Evolutionary conservation across 495 filamentous ascomycete genomes (phyloP), one percentile per base, ranked within the genome.

Genomic region (Penicillium taxi): DNA sequence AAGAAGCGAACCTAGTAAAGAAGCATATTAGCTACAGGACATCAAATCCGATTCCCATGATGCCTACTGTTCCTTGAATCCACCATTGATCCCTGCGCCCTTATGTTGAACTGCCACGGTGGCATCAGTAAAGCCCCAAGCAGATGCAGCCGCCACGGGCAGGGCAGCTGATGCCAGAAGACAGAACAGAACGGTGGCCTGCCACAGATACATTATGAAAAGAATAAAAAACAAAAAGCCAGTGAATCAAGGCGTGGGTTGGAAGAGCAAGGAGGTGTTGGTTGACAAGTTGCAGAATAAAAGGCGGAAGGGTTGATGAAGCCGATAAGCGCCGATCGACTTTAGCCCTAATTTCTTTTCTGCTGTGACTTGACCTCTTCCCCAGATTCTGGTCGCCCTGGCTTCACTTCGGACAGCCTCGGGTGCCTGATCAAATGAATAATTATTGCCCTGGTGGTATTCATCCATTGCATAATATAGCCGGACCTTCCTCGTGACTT

Each of bases 91-190:
- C 16, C 77, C 81, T 14, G 74, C 66, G 33, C 74, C 78, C 67
- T 88, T 94, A 32, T 73, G 61, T 55, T 78, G 74, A 47, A 95
- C 72, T 37, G 78, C 75, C 58, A 95, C 62, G 50, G 77, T 84
- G 57, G 81, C 88, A 71, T 94, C 86, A 53, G 82, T 74, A 59
- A 91, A 91, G 13, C 77, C 74, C 88, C 88, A 95, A 19, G 78
- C 77, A 22, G 84, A 76, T 34, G 84, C 82, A 26, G 84, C 80
- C 11, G 42, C 62, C 27, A 50, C 49, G n/a, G 63, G 61, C 32
- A 60, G 15, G 8, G 63, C 58, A 27, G 55, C 52, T 5, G 59
- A 57, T 17, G 53, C 65, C 53, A 67, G 48, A 37, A 70, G 50
- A 35, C 57, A 56, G 30, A 69, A 54, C 21, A 57, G 56, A 47